These are phyloP conservation scores for Discostella pseudostelligera DNA, from an alignment of 108 stramenopile species.

Conservation along the genomic window DNA sequence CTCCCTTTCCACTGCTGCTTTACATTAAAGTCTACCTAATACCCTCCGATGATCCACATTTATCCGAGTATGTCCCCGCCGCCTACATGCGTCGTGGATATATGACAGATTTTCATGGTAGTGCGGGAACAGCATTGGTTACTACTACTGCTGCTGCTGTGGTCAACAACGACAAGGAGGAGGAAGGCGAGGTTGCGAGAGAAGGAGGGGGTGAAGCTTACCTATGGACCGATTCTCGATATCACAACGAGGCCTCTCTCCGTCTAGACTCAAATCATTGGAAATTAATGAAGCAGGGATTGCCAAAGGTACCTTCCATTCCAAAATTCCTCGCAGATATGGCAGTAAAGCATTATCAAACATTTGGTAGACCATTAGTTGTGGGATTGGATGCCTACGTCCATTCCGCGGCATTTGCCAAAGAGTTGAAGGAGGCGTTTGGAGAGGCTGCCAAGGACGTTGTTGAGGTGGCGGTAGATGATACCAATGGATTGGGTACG, in stretches of 20 bases:
- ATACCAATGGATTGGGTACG: neutral
- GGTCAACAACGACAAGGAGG: too few relatives aligned
- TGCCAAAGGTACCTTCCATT: slow-evolving; percentile 69
- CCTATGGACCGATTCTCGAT: slow-evolving; percentile 97
- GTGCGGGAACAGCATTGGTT: slow-evolving; percentile 95
- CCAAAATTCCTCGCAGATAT: slow-evolving; percentile 57
- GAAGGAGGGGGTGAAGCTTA: slow-evolving; percentile 36
- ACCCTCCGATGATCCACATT: slow-evolving; percentile 89
- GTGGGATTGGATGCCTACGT: slow-evolving; percentile 85
- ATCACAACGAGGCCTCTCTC: slow-evolving; percentile 91
- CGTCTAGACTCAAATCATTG: slow-evolving; percentile 67
- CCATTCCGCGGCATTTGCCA: slow-evolving; percentile 77
- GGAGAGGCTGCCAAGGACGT: slow-evolving; percentile 50
- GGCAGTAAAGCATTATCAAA: slow-evolving; percentile 45
- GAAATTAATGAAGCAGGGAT: slow-evolving; percentile 84
- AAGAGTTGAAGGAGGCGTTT: slow-evolving; percentile 68
- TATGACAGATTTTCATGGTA: slow-evolving; percentile 90
- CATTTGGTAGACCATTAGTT: slow-evolving; percentile 25
- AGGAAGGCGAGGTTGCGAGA: neutral
- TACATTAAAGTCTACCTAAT: slow-evolving; percentile 58
- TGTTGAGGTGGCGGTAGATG: slow-evolving; percentile 21
- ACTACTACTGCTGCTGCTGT: slow-evolving; percentile 32
- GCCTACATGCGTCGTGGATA: slow-evolving; percentile 88
- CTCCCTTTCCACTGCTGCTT: too few relatives aligned
- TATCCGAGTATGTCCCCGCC: slow-evolving; percentile 95